Evolutionary conservation across 805 yeast genomes (phyloP).

Genomic region (Candida parachauliodes): DNA sequence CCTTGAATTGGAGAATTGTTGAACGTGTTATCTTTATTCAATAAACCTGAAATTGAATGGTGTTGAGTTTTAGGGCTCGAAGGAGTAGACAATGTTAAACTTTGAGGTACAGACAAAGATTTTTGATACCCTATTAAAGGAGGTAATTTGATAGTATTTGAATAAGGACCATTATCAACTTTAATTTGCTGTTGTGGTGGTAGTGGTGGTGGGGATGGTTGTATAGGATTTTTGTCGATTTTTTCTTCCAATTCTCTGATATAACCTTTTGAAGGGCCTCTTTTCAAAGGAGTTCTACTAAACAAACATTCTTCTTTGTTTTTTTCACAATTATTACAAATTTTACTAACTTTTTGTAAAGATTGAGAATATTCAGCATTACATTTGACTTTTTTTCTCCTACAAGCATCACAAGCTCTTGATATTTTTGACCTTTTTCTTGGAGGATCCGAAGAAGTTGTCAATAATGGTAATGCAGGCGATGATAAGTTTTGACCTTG

Average conservation of each 20-base stretch:
- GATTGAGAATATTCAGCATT: slow-evolving; percentile 52
- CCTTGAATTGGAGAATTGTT: slow-evolving; percentile 33
- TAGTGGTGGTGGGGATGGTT: slow-evolving; percentile 5
- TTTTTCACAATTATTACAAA: slow-evolving; percentile 62
- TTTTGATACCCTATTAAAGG: slow-evolving; percentile 22
- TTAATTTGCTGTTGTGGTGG: too few species aligned
- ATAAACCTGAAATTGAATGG: slow-evolving; percentile 6
- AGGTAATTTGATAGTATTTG: slow-evolving; percentile 27
- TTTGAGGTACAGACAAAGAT: slow-evolving; percentile 11
- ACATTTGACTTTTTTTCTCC: slow-evolving; percentile 70
- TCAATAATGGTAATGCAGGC: background rate
- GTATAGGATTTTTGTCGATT: slow-evolving; percentile 18
- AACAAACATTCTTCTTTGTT: slow-evolving; percentile 62
- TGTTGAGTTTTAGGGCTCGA: slow-evolving; percentile 15
- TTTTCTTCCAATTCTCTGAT: slow-evolving; percentile 41
- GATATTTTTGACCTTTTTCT: slow-evolving; percentile 71
- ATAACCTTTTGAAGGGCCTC: slow-evolving; percentile 80
- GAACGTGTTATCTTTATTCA: slow-evolving; percentile 8
- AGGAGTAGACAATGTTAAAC: slow-evolving; percentile 11
- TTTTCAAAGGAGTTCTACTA: slow-evolving; percentile 66
- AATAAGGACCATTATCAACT: too few species aligned
- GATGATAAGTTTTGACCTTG: background rate
- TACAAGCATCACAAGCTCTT: slow-evolving; percentile 78
- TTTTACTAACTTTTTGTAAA: slow-evolving; percentile 44
- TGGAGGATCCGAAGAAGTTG: slow-evolving; percentile 16